Conservation (phyloP, 2,329 filamentous ascomycete species). For the Onygenales sp. region DNA sequence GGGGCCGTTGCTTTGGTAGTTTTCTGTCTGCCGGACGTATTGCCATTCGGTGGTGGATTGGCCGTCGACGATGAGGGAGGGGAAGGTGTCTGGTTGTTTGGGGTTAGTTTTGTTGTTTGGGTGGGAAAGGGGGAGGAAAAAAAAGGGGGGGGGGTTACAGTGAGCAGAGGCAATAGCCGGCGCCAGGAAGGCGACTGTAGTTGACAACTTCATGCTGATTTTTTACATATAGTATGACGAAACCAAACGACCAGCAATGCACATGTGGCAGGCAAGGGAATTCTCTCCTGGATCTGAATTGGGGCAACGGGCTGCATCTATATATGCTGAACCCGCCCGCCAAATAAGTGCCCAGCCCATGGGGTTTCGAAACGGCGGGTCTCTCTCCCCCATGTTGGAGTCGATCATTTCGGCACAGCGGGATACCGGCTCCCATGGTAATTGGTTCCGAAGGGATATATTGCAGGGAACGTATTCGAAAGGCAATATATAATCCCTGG, state of each 20-base stretch:
- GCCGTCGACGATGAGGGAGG: slow-evolving; percentile 4
- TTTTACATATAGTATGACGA: neutral
- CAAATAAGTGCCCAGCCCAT: no score
- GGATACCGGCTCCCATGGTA: no score
- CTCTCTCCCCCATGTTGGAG: no score
- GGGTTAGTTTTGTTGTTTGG: neutral
- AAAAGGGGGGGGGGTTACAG: neutral
- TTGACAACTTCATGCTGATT: neutral
- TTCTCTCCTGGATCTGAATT: neutral
- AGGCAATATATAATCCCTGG: neutral
- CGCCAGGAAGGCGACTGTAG: neutral
- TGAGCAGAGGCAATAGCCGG: neutral
- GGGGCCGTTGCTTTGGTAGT: slow-evolving; percentile 5
- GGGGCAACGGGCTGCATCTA: no score
- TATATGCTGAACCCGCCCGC: no score
- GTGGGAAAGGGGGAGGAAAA: neutral
- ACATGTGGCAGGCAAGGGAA: no score
- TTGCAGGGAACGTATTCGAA: no score
- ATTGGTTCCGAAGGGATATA: no score
- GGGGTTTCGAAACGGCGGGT: no score
- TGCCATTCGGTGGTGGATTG: slow-evolving; percentile 1
- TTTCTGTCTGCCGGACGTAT: slow-evolving; percentile 2
- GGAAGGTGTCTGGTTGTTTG: slow-evolving; percentile 2
- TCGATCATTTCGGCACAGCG: no score
- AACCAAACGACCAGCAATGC: no score